Percentiles rank a stretch among this genome's conserved stretches.
phyloP scores from a whole-genome alignment of 345 rosid genomes.

The Citrus trifoliata region DNA sequence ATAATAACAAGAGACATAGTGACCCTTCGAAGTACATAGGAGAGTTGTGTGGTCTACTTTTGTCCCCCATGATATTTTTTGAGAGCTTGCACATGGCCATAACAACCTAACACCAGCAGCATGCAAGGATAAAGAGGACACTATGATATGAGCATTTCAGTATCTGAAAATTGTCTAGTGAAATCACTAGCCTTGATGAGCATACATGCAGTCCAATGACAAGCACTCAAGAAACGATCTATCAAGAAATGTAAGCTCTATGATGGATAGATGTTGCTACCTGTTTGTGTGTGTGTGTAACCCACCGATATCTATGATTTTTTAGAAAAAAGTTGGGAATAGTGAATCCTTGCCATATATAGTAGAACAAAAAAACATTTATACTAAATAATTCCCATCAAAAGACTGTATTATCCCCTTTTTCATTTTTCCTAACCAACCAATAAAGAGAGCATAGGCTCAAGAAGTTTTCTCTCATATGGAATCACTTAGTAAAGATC shows the following conservation, averaged over 20 bases:
- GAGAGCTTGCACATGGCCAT: slow-evolving; percentile 13
- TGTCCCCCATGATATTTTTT: slow-evolving; percentile 34
- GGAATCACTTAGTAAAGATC: slow-evolving; percentile 34
- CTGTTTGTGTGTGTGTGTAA: slow-evolving; percentile 13
- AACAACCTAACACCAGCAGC: background rate
- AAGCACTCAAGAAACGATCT: background rate
- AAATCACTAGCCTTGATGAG: background rate
- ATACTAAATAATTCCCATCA: slow-evolving; percentile 18
- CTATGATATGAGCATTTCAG: background rate
- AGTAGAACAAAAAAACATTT: slow-evolving; percentile 24
- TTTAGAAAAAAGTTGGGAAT: slow-evolving; percentile 7
- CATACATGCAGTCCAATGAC: background rate
- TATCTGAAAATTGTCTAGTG: background rate
- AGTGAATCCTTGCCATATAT: slow-evolving; percentile 23
- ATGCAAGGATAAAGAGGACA: background rate
- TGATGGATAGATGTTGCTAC: slow-evolving; percentile 6
- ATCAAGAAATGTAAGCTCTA: background rate
- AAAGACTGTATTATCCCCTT: background rate
- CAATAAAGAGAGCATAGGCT: background rate
- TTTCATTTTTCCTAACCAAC: slow-evolving; percentile 10
- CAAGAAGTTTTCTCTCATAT: slow-evolving; percentile 17
- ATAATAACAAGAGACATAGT: slow-evolving; percentile 23
- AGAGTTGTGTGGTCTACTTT: slow-evolving; percentile 27
- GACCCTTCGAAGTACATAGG: slow-evolving; percentile 26
- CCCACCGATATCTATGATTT: slow-evolving; percentile 9